phyloP scores from a whole-genome alignment of 306 rosid genomes.

The Purshia tridentata region DNA sequence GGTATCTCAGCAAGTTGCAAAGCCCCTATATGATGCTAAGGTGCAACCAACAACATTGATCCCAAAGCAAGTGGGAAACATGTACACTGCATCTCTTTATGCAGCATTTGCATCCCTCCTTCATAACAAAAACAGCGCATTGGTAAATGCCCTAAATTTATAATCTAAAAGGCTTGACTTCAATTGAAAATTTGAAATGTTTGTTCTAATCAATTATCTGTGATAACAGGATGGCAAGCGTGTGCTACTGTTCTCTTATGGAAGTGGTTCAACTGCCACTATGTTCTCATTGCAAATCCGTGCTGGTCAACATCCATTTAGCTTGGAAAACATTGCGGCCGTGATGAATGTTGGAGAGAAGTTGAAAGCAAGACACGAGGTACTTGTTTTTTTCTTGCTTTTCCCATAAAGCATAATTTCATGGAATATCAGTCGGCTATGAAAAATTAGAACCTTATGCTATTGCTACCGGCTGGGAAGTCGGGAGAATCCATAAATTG shows the following conservation, averaged over 20 bases:
- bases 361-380: conserved; percentile 94
- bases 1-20: conserved; percentile 90
- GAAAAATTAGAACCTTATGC: not conserved
- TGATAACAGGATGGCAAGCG: conserved; percentile 63
- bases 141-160: conserved; percentile 51
- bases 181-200: not conserved
- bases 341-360: conserved; percentile 74
- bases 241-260: conserved; percentile 85
- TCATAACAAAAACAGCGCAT: conserved; percentile 64
- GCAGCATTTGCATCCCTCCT: conserved; percentile 93
- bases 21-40: conserved; percentile 75
- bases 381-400: conserved; percentile 32
- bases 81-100: conserved; percentile 98
- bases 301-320: conserved; percentile 66
- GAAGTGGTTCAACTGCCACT: conserved; percentile 89
- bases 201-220: conserved; percentile 3
- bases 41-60: conserved; percentile 88
- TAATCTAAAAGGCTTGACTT: not conserved
- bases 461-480: not conserved
- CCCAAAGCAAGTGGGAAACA: conserved; percentile 97
- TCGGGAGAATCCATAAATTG: not conserved
- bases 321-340: conserved; percentile 74
- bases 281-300: conserved; percentile 75
- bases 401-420: not conserved
- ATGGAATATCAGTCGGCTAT: not conserved